Evolutionary conservation across 2,329 filamentous ascomycete genomes (phyloP).

Genomic region (Trichoderma sp.): DNA sequence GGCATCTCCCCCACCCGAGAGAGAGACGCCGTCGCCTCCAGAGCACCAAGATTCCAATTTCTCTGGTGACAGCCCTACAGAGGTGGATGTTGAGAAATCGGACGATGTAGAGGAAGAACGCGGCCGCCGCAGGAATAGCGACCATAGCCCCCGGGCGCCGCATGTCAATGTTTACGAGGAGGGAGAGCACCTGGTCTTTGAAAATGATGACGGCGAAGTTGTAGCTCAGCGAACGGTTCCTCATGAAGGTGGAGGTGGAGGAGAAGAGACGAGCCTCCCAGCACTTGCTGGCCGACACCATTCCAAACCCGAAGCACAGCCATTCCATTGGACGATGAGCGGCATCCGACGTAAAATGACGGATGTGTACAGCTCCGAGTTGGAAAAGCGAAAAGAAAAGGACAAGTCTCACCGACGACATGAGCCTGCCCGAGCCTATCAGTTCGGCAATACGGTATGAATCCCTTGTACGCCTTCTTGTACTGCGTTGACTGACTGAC

Average conservation of each 20-base stretch:
- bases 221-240: constrained; percentile 59
- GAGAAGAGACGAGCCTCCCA: constrained; percentile 30
- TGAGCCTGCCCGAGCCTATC: constrained; percentile 80
- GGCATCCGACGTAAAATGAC: constrained; percentile 56
- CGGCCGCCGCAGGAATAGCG: constrained; percentile 27
- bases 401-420: constrained; percentile 62
- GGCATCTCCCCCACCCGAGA: constrained; percentile 36
- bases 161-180: constrained; percentile 77
- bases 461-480: not conserved
- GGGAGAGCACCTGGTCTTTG: constrained; percentile 76
- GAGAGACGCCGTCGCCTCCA: constrained; percentile 38
- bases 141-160: constrained; percentile 30
- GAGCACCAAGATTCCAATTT: constrained; percentile 42
- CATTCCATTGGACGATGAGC: constrained; percentile 40
- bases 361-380: constrained; percentile 62
- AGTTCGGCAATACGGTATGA: constrained; percentile 77
- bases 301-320: constrained; percentile 22
- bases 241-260: constrained; percentile 24
- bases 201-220: constrained; percentile 87
- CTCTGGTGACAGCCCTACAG: constrained; percentile 41
- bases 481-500: not conserved
- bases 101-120: constrained; percentile 33
- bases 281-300: constrained; percentile 30
- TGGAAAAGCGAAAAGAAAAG: constrained; percentile 65
- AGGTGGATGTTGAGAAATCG: constrained; percentile 37